Evolutionary conservation across 495 filamentous ascomycete genomes (phyloP), one percentile per base, ranked within the genome.

Genomic region (Daldinia vernicosa): DNA sequence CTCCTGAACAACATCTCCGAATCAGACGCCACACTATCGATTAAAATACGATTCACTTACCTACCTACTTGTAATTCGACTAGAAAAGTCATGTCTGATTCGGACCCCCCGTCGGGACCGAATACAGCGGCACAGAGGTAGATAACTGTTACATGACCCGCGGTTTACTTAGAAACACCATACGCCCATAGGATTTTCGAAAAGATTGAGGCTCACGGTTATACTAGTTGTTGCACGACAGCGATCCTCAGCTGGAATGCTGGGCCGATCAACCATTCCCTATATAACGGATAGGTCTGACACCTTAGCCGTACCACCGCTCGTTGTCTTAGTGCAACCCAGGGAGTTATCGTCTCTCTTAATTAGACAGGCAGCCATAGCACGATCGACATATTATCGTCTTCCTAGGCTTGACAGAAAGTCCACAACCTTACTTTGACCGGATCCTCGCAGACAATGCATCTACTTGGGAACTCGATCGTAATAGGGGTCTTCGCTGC

Each of bases 61-160:
- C 28, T 22, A 27, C 26, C 28, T 22, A 27, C 26, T 51, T 15
- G 30, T 11, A 7, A 19, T 4, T 45, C 24, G 53, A 33, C n/a
- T 37, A 40, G 63, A 58, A 19, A 53, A 12, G 26, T 15, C 50
- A 22, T 26, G 5, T 55, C n/a, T 50, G 15, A 32, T 64, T 14
- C 64, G 55, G 60, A 71, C 11, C 37, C 37, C 4, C 37, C 50
- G 15, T 71, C 69, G 69, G 69, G 59, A 53, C 69, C 69, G 69
- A 66, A 45, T 59, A 35, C 9, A 14, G 52, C 58, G 64, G 59
- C 55, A 37, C 55, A 67, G 40, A 67, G 40, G 47, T 63, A 59
- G 59, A 63, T 60, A 67, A 63, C 54, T 27, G 19, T 28, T 39
- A 57, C 53, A 60, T 28, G 17, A 43, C 53, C 43, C 3, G 8